Evolutionary conservation across 176 grass and related monocot species (phyloP).

Genomic region (Luzula sylvatica): DNA sequence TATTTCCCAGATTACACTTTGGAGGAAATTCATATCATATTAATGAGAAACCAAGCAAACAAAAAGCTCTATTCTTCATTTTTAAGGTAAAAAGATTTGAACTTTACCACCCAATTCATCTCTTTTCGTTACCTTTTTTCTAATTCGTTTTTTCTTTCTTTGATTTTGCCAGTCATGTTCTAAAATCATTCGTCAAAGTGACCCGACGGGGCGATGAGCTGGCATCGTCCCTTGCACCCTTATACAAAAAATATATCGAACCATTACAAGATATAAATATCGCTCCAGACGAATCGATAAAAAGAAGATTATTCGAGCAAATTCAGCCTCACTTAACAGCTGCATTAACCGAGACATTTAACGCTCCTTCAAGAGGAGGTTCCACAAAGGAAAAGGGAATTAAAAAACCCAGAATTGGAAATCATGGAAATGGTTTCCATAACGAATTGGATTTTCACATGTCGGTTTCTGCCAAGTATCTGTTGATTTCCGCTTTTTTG

Average conservation of each 20-base stretch:
- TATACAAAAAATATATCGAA: constrained; percentile 83
- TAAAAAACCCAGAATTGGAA: constrained; percentile 36
- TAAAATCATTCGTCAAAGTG: constrained; percentile 65
- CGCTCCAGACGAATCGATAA: constrained; percentile 51
- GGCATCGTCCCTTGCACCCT: constrained; percentile 36
- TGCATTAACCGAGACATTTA: constrained; percentile 74
- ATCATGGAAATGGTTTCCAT: constrained; percentile 14
- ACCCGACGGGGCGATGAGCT: constrained; percentile 75
- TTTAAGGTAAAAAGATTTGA: constrained; percentile 35
- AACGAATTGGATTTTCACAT: constrained; percentile 82
- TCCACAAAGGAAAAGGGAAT: constrained; percentile 27
- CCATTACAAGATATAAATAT: constrained; percentile 46
- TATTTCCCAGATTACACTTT: constrained; percentile 77
- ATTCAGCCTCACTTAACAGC: constrained; percentile 63
- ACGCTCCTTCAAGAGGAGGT: constrained; percentile 31
- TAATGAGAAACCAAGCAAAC: constrained; percentile 57
- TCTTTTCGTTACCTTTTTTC: background rate
- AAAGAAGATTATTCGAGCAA: constrained; percentile 62
- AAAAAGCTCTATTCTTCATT: constrained; percentile 64
- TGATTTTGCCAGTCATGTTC: constrained; percentile 31
- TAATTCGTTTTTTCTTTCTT: constrained; percentile 7
- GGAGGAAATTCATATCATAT: constrained; percentile 49
- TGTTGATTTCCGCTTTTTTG: constrained; percentile 79
- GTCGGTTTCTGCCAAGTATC: constrained; percentile 75
- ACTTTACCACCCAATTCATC: background rate